Percentiles rank a stretch among this genome's conserved stretches.
Conservation (phyloP, 78 protist genomes). For the Andalucia godoyi region DNA sequence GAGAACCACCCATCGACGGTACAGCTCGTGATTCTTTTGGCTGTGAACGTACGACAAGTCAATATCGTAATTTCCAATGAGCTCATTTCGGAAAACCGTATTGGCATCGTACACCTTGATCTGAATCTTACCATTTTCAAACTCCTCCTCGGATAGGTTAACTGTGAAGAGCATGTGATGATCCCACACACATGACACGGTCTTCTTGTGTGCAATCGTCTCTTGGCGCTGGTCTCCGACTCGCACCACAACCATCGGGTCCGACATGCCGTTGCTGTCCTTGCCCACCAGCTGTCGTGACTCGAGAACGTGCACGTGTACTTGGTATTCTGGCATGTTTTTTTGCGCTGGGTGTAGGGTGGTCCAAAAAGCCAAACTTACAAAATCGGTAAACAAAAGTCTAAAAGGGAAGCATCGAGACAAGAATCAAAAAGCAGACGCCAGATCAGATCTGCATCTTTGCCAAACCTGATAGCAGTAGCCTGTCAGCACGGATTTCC, state of each 20-base stretch:
- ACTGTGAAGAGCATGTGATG: background rate
- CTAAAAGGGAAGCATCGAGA: too few species aligned
- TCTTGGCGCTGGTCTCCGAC: background rate
- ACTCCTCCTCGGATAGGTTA: background rate
- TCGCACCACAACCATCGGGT: background rate
- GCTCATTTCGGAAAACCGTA: conserved; percentile 15
- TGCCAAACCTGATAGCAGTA: too few species aligned
- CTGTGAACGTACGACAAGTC: conserved; percentile 13
- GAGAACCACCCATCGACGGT: conserved; percentile 5
- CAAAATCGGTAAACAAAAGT: too few species aligned
- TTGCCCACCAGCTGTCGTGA: background rate
- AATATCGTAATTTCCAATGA: conserved; percentile 20
- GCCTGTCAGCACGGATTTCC: too few species aligned
- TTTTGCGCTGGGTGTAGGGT: too few species aligned
- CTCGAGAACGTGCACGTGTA: background rate
- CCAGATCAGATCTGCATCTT: too few species aligned
- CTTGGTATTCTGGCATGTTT: background rate
- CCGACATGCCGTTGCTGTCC: conserved; percentile 5
- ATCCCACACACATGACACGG: conserved; percentile 1
- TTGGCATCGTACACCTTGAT: conserved; percentile 16
- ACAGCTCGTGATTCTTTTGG: conserved; percentile 17
- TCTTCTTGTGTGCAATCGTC: background rate
- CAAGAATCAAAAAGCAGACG: too few species aligned
- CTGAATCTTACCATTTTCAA: background rate
- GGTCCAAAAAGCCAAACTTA: too few species aligned